These are phyloP conservation scores for Erysiphe pulchra DNA, from an alignment of 2,329 filamentous ascomycete genomes.

Conservation along the genomic window DNA sequence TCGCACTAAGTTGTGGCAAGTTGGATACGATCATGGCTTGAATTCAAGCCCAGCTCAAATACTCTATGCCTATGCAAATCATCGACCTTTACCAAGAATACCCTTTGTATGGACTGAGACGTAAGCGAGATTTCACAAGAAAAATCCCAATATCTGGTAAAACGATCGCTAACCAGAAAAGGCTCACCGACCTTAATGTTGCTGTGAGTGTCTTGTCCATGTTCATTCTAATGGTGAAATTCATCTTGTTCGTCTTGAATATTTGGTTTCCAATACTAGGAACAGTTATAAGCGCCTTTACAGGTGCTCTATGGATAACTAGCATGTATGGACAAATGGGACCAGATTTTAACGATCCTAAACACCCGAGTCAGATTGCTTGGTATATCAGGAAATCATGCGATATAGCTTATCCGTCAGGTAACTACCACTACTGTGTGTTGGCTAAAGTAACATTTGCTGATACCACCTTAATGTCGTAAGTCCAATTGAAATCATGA, in stretches of 20 bases:
- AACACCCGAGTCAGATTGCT: constrained; percentile 32
- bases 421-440: no score
- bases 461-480: no score
- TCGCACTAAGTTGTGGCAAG: constrained; percentile 44
- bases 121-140: constrained; percentile 43
- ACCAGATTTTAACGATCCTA: constrained; percentile 42
- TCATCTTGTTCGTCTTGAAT: constrained; percentile 10
- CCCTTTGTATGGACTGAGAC: constrained; percentile 49
- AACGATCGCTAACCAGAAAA: constrained; percentile 11
- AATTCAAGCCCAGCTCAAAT: constrained; percentile 48
- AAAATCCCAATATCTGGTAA: constrained; percentile 47
- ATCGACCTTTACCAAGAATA: constrained; percentile 30
- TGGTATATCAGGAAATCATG: constrained; percentile 59
- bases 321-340: constrained; percentile 47
- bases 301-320: constrained; percentile 36
- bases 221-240: no score
- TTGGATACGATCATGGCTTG: constrained; percentile 43
- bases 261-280: constrained; percentile 42
- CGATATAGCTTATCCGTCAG: constrained; percentile 2
- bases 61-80: constrained; percentile 49
- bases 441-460: no score
- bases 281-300: constrained; percentile 26
- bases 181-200: no score
- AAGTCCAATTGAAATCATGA: no score
- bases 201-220: no score